A percentile compares a stretch with the other conserved stretches of the same genome.
Conservation (phyloP, 2,329 filamentous ascomycete species). For the Pezicula neosporulosa region DNA sequence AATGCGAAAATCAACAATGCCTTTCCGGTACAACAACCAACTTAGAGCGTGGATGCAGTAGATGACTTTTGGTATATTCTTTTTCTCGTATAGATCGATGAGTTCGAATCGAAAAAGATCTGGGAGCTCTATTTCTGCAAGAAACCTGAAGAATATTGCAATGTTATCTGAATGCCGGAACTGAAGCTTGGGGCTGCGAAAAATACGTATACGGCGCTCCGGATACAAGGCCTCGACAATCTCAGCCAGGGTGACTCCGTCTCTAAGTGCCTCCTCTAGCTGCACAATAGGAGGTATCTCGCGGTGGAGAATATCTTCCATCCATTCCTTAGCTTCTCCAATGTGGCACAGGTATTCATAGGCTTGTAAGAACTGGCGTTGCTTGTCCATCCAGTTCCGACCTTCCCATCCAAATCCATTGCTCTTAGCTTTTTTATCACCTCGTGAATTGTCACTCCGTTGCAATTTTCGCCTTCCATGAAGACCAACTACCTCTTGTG, state of each 20-base stretch:
- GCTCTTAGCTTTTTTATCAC: slow-evolving; percentile 36
- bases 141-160: slow-evolving; percentile 89
- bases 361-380: slow-evolving; percentile 91
- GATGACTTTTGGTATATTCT: slow-evolving; percentile 98
- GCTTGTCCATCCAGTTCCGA: slow-evolving; percentile 98
- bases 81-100: slow-evolving; percentile 98
- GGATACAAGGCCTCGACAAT: slow-evolving; percentile 87
- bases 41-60: slow-evolving; percentile 97
- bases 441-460: slow-evolving; percentile 52
- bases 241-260: slow-evolving; percentile 93
- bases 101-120: slow-evolving; percentile 96
- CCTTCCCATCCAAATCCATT: slow-evolving; percentile 69
- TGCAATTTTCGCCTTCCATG: slow-evolving; percentile 82
- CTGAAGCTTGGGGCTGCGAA: slow-evolving; percentile 79
- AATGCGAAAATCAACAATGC: slow-evolving; percentile 92
- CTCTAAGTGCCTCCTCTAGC: slow-evolving; percentile 84
- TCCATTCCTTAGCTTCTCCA: slow-evolving; percentile 98
- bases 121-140: slow-evolving; percentile 87
- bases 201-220: slow-evolving; percentile 74
- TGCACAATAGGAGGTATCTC: slow-evolving; percentile 89
- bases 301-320: slow-evolving; percentile 84
- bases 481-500: slow-evolving; percentile 84
- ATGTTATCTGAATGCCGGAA: slow-evolving; percentile 98
- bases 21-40: slow-evolving; percentile 94
- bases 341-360: slow-evolving; percentile 99